A percentile compares a stretch with the other conserved stretches of the same genome.
Evolutionary conservation across 768 basidiomycete species (phyloP).

Genomic region (Mycena galericulata): DNA sequence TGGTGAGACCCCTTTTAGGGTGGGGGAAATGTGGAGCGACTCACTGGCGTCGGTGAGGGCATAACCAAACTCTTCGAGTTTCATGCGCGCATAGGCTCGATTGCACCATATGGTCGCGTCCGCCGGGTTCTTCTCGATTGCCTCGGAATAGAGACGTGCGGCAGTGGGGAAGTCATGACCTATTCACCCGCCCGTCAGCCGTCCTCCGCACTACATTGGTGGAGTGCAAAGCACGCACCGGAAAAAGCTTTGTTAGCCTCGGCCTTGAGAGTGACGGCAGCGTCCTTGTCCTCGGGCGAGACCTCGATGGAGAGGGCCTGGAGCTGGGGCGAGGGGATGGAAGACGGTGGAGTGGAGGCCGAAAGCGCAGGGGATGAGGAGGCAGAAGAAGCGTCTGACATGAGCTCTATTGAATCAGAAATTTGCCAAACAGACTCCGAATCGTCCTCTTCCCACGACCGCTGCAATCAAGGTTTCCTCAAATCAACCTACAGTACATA

Average conservation of each 20-base stretch:
- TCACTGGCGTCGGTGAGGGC: slow-evolving; percentile 89
- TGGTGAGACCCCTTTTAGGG: too few relatives aligned
- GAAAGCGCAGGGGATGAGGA: slow-evolving; percentile 55
- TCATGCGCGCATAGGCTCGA: slow-evolving; percentile 92
- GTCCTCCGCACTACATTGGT: background rate
- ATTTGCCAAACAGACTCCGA: background rate
- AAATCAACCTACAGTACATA: too few relatives aligned
- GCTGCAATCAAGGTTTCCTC: background rate
- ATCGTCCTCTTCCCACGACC: slow-evolving; percentile 5
- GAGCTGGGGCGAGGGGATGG: slow-evolving; percentile 70
- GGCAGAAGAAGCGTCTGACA: slow-evolving; percentile 44
- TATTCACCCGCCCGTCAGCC: slow-evolving; percentile 30
- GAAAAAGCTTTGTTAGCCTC: slow-evolving; percentile 92
- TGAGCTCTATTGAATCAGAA: slow-evolving; percentile 51
- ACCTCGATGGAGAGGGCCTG: slow-evolving; percentile 59
- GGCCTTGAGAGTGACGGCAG: slow-evolving; percentile 80
- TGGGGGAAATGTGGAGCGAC: slow-evolving; percentile 53
- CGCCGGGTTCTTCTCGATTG: slow-evolving; percentile 88
- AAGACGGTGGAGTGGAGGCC: slow-evolving; percentile 65
- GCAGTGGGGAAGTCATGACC: slow-evolving; percentile 84
- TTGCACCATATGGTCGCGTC: slow-evolving; percentile 96
- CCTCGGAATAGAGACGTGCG: slow-evolving; percentile 82
- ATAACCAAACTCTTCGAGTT: slow-evolving; percentile 93
- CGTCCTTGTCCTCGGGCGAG: slow-evolving; percentile 76
- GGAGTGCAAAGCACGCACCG: slow-evolving; percentile 54